Evolutionary conservation across 1,284 basidiomycete genomes (phyloP).

Genomic region (Somion occarium): DNA sequence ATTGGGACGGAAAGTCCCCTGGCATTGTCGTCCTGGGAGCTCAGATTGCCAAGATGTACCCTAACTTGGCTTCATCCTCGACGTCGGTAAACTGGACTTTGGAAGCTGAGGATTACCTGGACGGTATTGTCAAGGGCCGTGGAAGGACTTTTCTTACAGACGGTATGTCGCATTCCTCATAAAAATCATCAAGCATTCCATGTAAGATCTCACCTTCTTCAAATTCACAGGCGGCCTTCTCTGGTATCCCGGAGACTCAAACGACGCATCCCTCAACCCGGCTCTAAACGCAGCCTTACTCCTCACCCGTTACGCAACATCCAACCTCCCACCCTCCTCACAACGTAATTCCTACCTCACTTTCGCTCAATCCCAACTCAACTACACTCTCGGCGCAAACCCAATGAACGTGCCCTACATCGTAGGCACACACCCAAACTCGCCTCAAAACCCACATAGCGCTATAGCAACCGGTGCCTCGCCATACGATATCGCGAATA

Average conservation of each 20-base stretch:
- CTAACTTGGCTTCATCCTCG: conserved; percentile 34
- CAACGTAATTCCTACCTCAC: conserved; percentile 58
- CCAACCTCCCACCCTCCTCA: conserved; percentile 51
- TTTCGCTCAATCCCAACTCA: conserved; percentile 73
- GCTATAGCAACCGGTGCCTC: conserved; percentile 79
- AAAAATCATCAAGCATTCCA: background rate
- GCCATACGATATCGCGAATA: conserved; percentile 49
- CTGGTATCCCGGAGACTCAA: conserved; percentile 78
- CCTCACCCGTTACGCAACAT: conserved; percentile 66
- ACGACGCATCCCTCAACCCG: conserved; percentile 78
- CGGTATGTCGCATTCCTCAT: conserved; percentile 32
- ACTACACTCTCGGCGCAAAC: conserved; percentile 84
- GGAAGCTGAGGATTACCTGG: conserved; percentile 75
- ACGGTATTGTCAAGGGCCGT: conserved; percentile 58
- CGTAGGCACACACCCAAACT: conserved; percentile 86
- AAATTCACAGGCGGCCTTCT: conserved; percentile 69
- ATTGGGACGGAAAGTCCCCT: conserved; percentile 86
- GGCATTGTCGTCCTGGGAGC: conserved; percentile 73
- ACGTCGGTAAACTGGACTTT: conserved; percentile 61
- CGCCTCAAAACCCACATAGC: conserved; percentile 85
- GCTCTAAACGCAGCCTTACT: conserved; percentile 85
- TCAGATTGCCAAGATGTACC: conserved; percentile 54
- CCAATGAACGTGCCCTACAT: conserved; percentile 82
- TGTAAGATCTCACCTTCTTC: background rate
- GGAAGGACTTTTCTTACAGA: conserved; percentile 49